Conservation (phyloP, 2,329 filamentous ascomycete genomes). For the Mycosphaerella arachidis region DNA sequence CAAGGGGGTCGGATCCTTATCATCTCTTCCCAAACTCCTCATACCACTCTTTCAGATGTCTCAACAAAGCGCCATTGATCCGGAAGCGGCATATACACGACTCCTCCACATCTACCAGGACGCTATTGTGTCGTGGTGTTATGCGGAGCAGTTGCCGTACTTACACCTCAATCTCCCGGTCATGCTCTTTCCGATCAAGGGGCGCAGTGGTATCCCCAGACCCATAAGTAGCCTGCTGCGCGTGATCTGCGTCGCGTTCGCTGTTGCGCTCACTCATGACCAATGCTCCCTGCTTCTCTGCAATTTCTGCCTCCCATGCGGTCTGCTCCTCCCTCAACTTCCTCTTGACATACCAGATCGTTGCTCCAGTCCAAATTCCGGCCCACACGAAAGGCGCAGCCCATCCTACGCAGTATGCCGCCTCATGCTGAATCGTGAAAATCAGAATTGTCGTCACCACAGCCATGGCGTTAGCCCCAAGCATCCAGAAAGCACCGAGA, state of each 20-base stretch:
- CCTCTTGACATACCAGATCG: constrained; percentile 43
- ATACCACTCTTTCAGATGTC: not conserved
- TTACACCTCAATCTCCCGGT: not conserved
- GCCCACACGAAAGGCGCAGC: constrained; percentile 48
- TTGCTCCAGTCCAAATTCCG: constrained; percentile 44
- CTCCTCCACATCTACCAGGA: not conserved
- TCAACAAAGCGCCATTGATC: not conserved
- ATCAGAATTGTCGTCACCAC: constrained; percentile 42
- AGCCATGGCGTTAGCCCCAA: constrained; percentile 41
- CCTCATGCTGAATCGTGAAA: constrained; percentile 45
- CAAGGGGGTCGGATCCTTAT: not conserved
- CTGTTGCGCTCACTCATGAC: constrained; percentile 2
- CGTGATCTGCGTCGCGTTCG: not conserved
- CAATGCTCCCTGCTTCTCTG: constrained; percentile 21
- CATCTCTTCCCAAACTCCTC: not conserved
- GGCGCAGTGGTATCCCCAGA: not conserved
- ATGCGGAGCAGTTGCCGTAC: not conserved
- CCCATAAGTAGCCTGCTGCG: not conserved
- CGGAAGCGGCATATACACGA: not conserved
- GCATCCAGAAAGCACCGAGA: constrained; percentile 51
- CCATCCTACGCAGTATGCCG: constrained; percentile 49
- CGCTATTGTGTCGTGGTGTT: not conserved
- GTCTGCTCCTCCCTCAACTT: constrained; percentile 33
- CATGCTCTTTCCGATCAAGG: not conserved
- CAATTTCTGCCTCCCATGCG: constrained; percentile 34